These are phyloP conservation scores for Isatis lusitanica DNA, from an alignment of 441 rosid species.

Conservation along the genomic window DNA sequence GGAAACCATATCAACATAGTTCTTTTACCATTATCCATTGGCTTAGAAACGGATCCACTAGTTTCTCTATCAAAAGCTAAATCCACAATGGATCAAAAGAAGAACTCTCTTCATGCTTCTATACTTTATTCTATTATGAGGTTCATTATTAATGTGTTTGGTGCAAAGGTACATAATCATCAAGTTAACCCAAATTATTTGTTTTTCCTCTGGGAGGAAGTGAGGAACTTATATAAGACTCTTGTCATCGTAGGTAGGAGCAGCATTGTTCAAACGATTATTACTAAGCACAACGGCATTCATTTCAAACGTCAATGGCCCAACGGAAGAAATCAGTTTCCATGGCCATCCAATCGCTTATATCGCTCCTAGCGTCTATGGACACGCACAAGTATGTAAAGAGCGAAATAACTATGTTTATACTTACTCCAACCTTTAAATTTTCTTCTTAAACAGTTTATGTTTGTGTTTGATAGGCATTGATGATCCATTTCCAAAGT, in stretches of 20 bases:
- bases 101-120: conserved; percentile 54
- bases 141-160: conserved; percentile 37
- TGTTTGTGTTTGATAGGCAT: conserved; percentile 44
- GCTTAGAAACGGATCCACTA: conserved; percentile 52
- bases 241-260: conserved; percentile 19
- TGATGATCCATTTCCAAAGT: conserved; percentile 65
- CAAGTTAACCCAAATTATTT: not conserved
- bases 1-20: conserved; percentile 60
- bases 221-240: not conserved
- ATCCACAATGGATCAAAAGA: conserved; percentile 56
- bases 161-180: conserved; percentile 34
- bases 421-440: not conserved
- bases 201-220: not conserved
- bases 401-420: not conserved
- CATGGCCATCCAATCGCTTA: conserved; percentile 67
- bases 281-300: conserved; percentile 52
- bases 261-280: conserved; percentile 36
- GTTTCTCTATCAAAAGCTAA: conserved; percentile 55
- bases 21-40: conserved; percentile 51
- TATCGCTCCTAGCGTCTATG: conserved; percentile 65
- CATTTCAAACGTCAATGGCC: conserved; percentile 66
- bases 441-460: not conserved
- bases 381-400: conserved; percentile 63
- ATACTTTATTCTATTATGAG: conserved; percentile 37
- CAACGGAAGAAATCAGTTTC: conserved; percentile 64